Conservation (phyloP, 2,329 filamentous ascomycete species). For the Fusarium sp. region DNA sequence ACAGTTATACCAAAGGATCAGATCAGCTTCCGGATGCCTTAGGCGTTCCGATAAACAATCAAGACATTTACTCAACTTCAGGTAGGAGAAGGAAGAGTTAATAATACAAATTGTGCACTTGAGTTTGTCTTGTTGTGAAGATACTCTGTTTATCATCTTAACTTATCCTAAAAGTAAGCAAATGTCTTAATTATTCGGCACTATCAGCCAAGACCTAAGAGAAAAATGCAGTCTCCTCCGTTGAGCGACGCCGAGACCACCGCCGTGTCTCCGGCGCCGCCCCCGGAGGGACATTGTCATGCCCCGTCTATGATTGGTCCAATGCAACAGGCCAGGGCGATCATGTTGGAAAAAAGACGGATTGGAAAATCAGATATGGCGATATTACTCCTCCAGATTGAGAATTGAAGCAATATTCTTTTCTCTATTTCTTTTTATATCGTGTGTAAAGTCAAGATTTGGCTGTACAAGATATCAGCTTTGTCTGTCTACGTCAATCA, state of each 20-base stretch:
- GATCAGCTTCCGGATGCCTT: too few relatives aligned
- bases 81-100: too few relatives aligned
- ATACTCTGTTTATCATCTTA: too few relatives aligned
- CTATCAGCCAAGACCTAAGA: not conserved
- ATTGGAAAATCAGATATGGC: constrained; percentile 10
- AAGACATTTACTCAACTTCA: too few relatives aligned
- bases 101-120: too few relatives aligned
- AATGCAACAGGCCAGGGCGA: not conserved
- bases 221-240: not conserved
- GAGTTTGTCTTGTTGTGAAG: too few relatives aligned
- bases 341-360: not conserved
- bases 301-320: constrained; percentile 42
- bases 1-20: too few relatives aligned
- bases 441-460: not conserved
- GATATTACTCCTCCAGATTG: not conserved
- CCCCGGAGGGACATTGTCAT: constrained; percentile 44
- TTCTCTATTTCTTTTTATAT: not conserved
- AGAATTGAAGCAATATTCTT: not conserved
- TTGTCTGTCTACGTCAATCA: not conserved
- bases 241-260: not conserved
- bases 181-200: too few relatives aligned
- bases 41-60: too few relatives aligned
- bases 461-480: not conserved
- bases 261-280: constrained; percentile 7
- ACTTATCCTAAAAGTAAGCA: too few relatives aligned